Base-by-base conservation (phyloP, 2,329 filamentous ascomycete species). In the Pestalotiopsis sp. region DNA sequence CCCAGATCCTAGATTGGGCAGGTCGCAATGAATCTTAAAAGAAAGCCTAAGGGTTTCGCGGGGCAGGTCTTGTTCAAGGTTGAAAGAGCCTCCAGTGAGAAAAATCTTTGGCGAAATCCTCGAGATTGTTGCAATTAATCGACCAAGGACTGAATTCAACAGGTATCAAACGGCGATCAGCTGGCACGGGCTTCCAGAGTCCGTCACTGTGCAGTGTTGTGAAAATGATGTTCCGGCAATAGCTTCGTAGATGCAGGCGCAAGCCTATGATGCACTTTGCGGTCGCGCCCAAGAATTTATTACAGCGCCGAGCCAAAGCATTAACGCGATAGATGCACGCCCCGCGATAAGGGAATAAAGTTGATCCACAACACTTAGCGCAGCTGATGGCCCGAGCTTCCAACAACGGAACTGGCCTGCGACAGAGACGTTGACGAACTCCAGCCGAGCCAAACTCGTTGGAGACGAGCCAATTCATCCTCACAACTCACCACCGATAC, bases 401-500 rank as follows among this genome's bases (percentile, higher is more conserved):
- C 58, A 25, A 45, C 36, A 31, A 17, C 9, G 36, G 3, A 9
- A 23, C 12, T n/a, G 27, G 14, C 55, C 39, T 36, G 31, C 23
- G 20, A 38, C 62, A 66, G 55, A 45, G 63, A 57, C 23, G 20
- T 60, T 60, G 31, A 66, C 55, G 67, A 36, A 61, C 63, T 59
- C 27, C 41, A 66, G 61, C 62, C 59, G 67, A 49, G 64, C 70
- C 70, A 70, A 74, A 71, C 72, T 72, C 70, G 68, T 65, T 64
- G 62, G 23, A n/a, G 67, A 49, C 66, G 59, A 66, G 55, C 60
- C 68, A 67, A 77, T 79, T 77, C 73, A 79, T 74, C 74, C 87
- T 81, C 79, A 80, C 82, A 74, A 82, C 75, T 72, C 80, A 83
- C 82, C 80, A 81, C 85, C 79, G 80, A 80, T 82, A 86, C 85